A percentile compares a stretch with the other conserved stretches of the same genome.
Conservation (phyloP, 768 basidiomycete genomes). For the Hygrophoropsis aurantiaca region DNA sequence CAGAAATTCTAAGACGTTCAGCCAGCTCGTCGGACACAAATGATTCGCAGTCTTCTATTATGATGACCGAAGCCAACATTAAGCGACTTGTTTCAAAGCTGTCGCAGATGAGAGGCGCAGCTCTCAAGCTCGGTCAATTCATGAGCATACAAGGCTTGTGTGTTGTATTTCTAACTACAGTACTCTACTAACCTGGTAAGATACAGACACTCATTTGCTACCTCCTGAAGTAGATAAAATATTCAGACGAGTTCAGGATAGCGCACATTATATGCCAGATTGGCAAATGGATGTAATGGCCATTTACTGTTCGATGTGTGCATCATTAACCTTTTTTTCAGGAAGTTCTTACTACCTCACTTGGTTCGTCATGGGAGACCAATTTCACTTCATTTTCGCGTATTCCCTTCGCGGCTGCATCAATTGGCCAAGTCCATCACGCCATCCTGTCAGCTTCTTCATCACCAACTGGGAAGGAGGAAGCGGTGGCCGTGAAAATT, state of each 20-base stretch:
- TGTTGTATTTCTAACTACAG: not conserved
- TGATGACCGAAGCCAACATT: constrained; percentile 92
- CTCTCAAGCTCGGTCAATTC: constrained; percentile 95
- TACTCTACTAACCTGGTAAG: not conserved
- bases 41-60: constrained; percentile 46
- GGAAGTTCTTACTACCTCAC: constrained; percentile 72
- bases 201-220: constrained; percentile 80
- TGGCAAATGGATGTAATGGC: constrained; percentile 99
- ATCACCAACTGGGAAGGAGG: constrained; percentile 55
- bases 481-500: constrained; percentile 78
- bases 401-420: constrained; percentile 91
- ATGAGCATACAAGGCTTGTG: constrained; percentile 87
- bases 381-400: constrained; percentile 77
- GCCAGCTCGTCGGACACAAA: constrained; percentile 34
- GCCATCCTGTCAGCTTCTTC: constrained; percentile 57
- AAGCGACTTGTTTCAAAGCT: constrained; percentile 87
- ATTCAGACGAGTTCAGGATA: constrained; percentile 88
- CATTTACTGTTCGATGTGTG: too few species aligned
- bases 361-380: constrained; percentile 73
- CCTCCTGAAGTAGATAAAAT: constrained; percentile 87
- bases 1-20: constrained; percentile 78
- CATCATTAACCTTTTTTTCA: constrained; percentile 16
- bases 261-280: constrained; percentile 98
- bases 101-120: constrained; percentile 95
- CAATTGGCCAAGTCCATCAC: constrained; percentile 93